phyloP scores from a whole-genome alignment of 2,329 filamentous ascomycete species.

The Scortechinia acanthostroma region DNA sequence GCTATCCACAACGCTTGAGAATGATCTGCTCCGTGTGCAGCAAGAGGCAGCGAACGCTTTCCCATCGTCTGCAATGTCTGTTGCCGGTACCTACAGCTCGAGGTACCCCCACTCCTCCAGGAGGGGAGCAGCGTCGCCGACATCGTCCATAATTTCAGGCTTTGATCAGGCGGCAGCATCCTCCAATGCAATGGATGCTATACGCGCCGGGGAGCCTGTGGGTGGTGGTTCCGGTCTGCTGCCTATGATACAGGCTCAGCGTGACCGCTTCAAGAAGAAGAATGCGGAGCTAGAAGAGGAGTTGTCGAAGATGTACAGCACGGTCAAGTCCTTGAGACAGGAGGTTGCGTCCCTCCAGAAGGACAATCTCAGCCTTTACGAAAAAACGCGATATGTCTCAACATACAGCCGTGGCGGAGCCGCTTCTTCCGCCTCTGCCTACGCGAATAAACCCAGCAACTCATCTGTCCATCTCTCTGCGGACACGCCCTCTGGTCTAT shows the following conservation, averaged over 20 bases:
- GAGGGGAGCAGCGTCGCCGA: slow-evolving; percentile 72
- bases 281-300: slow-evolving; percentile 87
- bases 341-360: slow-evolving; percentile 89
- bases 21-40: slow-evolving; percentile 82
- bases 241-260: slow-evolving; percentile 96
- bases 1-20: slow-evolving; percentile 82
- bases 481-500: slow-evolving; percentile 39
- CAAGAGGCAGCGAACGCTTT: slow-evolving; percentile 77
- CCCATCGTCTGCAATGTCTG: slow-evolving; percentile 84
- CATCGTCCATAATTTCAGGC: slow-evolving; percentile 97
- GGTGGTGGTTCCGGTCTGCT: slow-evolving; percentile 79
- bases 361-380: slow-evolving; percentile 91
- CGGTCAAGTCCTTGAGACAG: slow-evolving; percentile 77
- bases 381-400: slow-evolving; percentile 94
- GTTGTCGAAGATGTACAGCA: slow-evolving; percentile 74
- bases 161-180: slow-evolving; percentile 63
- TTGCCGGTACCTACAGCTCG: slow-evolving; percentile 74
- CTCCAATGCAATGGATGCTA: slow-evolving; percentile 14
- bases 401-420: slow-evolving; percentile 74
- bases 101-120: slow-evolving; percentile 50
- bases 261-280: slow-evolving; percentile 95
- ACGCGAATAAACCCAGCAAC: slow-evolving; percentile 57
- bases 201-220: slow-evolving; percentile 46
- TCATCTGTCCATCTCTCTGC: slow-evolving; percentile 46
- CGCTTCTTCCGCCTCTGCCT: slow-evolving; percentile 47